Percentiles rank a stretch among this genome's conserved stretches.
Conservation (phyloP, 768 basidiomycete genomes). For the Mycena venus region DNA sequence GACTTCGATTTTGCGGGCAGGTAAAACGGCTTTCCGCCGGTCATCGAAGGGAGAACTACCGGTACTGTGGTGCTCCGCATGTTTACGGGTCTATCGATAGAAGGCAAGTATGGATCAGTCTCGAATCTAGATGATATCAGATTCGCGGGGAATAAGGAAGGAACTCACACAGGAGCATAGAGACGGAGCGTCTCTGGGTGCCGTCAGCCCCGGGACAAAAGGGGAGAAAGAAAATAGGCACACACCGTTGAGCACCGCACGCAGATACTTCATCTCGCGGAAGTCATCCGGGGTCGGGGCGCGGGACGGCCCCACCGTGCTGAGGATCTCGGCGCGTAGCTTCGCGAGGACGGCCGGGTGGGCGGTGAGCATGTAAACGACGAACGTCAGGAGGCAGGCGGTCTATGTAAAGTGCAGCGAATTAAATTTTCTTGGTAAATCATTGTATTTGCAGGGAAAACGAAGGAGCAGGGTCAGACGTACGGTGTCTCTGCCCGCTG, state of each 20-base stretch:
- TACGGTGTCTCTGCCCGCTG: constrained; percentile 61
- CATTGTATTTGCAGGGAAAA: no score
- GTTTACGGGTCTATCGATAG: background rate
- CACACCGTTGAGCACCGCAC: constrained; percentile 68
- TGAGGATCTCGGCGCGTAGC: constrained; percentile 66
- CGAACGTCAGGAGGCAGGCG: constrained; percentile 65
- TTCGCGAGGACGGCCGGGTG: constrained; percentile 60
- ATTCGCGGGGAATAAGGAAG: background rate
- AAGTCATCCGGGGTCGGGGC: constrained; percentile 69
- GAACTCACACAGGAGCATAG: constrained; percentile 60
- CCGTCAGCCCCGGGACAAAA: background rate
- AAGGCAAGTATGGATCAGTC: no score
- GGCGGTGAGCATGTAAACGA: constrained; percentile 66
- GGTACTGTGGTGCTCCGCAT: constrained; percentile 39
- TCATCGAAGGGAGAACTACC: constrained; percentile 43
- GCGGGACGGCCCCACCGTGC: constrained; percentile 56
- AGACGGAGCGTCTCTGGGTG: constrained; percentile 58
- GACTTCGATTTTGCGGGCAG: constrained; percentile 55
- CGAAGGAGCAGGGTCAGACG: no score
- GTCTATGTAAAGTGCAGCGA: constrained; percentile 53
- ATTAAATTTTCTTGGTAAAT: no score
- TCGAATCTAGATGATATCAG: no score
- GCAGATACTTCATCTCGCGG: constrained; percentile 69
- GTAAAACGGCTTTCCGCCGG: constrained; percentile 53
- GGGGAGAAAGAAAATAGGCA: constrained; percentile 30